A percentile compares a stretch with the other conserved stretches of the same genome.
phyloP scores from a whole-genome alignment of 2,329 filamentous ascomycete species.

The Sclerotinia borealis region DNA sequence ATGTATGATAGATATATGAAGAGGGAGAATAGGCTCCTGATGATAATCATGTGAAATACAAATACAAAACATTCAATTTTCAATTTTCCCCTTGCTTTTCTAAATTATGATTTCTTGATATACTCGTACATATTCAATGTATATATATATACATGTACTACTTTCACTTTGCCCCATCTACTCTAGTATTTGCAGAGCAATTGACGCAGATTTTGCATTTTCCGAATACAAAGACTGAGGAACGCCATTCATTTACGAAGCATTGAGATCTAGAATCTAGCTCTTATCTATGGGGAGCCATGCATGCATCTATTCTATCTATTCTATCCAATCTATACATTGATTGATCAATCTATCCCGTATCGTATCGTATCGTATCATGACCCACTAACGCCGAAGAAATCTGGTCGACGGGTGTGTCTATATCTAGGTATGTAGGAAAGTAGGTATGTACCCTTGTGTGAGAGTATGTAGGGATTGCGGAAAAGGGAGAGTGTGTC shows the following conservation, averaged over 20 bases:
- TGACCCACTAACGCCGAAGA: not conserved
- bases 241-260: not conserved
- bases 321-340: constrained; percentile 1
- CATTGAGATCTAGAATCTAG: constrained; percentile 3
- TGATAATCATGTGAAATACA: too few relatives aligned
- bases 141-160: too few relatives aligned
- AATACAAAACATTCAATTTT: too few relatives aligned
- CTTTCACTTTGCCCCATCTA: too few relatives aligned
- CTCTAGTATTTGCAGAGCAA: too few relatives aligned
- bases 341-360: not conserved
- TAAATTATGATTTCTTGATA: too few relatives aligned
- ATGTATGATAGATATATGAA: constrained; percentile 7
- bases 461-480: not conserved
- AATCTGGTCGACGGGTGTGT: not conserved
- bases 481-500: not conserved
- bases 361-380: not conserved
- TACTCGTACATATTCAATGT: too few relatives aligned
- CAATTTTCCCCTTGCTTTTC: too few relatives aligned
- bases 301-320: not conserved
- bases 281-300: constrained; percentile 1
- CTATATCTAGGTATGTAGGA: not conserved
- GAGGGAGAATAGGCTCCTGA: too few relatives aligned
- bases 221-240: too few relatives aligned
- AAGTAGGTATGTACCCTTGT: not conserved
- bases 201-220: too few relatives aligned